A percentile compares a stretch with the other conserved stretches of the same genome.
Conservation (phyloP, 2,329 filamentous ascomycete genomes). For the Didymosphaeria variabile region DNA sequence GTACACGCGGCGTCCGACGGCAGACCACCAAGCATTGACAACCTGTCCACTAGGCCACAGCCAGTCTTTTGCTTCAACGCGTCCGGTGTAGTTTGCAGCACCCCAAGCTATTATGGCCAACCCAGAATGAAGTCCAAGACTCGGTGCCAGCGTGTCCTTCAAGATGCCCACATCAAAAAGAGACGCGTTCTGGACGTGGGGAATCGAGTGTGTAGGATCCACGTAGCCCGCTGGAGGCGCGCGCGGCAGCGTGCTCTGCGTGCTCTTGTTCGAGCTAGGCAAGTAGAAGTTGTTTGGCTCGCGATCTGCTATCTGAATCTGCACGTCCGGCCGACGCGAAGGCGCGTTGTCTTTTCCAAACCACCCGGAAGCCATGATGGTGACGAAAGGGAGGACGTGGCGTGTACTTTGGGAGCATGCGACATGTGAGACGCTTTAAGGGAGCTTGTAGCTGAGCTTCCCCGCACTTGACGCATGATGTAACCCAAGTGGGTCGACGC, state of each 20-base stretch:
- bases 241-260: constrained; percentile 23
- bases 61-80: constrained; percentile 69
- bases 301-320: constrained; percentile 42
- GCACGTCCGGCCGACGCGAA: constrained; percentile 38
- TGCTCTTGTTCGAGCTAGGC: constrained; percentile 32
- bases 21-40: constrained; percentile 68
- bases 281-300: constrained; percentile 46
- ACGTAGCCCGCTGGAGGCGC: constrained; percentile 23
- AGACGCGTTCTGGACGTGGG: constrained; percentile 41
- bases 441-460: constrained; percentile 18
- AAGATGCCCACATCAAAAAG: constrained; percentile 60
- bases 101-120: constrained; percentile 63
- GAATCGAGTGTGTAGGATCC: constrained; percentile 44
- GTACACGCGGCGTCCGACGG: constrained; percentile 62
- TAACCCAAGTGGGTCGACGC: constrained; percentile 11
- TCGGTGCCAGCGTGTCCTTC: constrained; percentile 63
- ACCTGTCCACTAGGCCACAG: constrained; percentile 66
- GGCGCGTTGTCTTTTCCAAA: constrained; percentile 35
- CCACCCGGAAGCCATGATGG: constrained; percentile 40
- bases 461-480: constrained; percentile 19
- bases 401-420: constrained; percentile 10
- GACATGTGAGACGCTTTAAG: constrained; percentile 25
- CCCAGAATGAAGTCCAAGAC: constrained; percentile 62
- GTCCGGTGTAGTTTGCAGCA: constrained; percentile 61
- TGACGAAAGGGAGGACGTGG: constrained; percentile 13